A percentile compares a stretch with the other conserved stretches of the same genome.
phyloP scores from a whole-genome alignment of 192 early-diverging fungal genomes.

The Geranomyces variabilis region DNA sequence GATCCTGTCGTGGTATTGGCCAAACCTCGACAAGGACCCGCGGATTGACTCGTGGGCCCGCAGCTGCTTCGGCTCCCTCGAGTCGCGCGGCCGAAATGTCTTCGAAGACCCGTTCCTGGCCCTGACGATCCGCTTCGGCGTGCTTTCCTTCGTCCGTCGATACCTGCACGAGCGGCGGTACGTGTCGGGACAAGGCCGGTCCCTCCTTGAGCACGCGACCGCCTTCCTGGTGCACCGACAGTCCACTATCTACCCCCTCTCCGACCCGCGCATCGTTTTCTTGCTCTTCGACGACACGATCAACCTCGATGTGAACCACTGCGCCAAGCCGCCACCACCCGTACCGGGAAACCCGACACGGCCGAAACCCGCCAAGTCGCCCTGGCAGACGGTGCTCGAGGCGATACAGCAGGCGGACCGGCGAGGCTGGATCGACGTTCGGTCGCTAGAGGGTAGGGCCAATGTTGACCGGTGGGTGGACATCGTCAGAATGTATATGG shows the following conservation, averaged over 20 bases:
- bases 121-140: constrained; percentile 10
- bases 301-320: background rate
- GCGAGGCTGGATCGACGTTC: constrained; percentile 6
- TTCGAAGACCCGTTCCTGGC: constrained; percentile 10
- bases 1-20: background rate
- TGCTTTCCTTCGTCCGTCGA: background rate
- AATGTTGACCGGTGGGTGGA: constrained; percentile 3
- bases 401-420: constrained; percentile 9
- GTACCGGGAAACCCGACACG: constrained; percentile 2
- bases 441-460: background rate
- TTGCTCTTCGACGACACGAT: background rate
- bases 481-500: constrained; percentile 6
- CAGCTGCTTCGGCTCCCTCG: constrained; percentile 9
- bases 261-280: background rate
- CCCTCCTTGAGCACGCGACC: constrained; percentile 11
- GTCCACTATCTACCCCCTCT: constrained; percentile 12
- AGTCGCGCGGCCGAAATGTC: constrained; percentile 4
- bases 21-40: background rate
- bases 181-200: background rate
- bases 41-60: constrained; percentile 9
- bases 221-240: constrained; percentile 11
- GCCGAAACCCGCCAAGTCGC: background rate
- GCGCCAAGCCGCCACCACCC: background rate
- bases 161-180: constrained; percentile 6
- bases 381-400: constrained; percentile 7